Conservation (phyloP, 352 stramenopile species). For the Phytophthora colocasiae region DNA sequence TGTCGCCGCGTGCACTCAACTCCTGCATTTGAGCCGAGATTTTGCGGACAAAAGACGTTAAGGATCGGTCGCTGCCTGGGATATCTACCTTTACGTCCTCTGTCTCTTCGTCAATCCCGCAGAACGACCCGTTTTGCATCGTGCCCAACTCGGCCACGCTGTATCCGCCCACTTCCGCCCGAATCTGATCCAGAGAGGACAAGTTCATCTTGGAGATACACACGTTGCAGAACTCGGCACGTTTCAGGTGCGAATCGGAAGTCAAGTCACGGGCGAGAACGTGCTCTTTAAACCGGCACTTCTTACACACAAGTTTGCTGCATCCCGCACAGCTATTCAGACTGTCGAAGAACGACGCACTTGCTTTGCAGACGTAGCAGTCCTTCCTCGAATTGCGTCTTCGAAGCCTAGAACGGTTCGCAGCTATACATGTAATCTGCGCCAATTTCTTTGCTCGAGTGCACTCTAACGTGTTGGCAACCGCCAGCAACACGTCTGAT, state of each 20-base stretch:
- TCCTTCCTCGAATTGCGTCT: constrained; percentile 13
- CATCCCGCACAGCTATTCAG: constrained; percentile 15
- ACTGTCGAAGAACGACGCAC: constrained; percentile 27
- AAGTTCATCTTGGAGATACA: constrained; percentile 20
- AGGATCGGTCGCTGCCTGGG: constrained; percentile 21
- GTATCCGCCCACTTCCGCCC: background rate
- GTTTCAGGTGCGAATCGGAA: constrained; percentile 8
- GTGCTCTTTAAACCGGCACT: constrained; percentile 18
- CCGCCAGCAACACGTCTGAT: constrained; percentile 18
- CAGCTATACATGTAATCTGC: constrained; percentile 1
- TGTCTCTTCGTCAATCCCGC: constrained; percentile 2
- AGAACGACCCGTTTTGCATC: background rate
- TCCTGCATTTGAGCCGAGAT: constrained; percentile 23
- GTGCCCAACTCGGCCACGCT: background rate
- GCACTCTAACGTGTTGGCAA: constrained; percentile 21
- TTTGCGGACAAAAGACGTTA: constrained; percentile 21
- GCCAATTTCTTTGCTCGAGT: constrained; percentile 29
- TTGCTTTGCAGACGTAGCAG: constrained; percentile 14
- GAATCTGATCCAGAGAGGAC: constrained; percentile 11
- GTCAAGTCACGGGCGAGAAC: constrained; percentile 21
- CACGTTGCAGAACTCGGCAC: constrained; percentile 18
- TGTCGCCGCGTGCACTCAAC: constrained; percentile 16
- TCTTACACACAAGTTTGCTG: constrained; percentile 22
- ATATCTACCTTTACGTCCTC: constrained; percentile 9
- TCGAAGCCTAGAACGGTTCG: background rate